A percentile compares a stretch with the other conserved stretches of the same genome.
phyloP scores from a whole-genome alignment of 768 basidiomycete species.

The Suillus luteus region DNA sequence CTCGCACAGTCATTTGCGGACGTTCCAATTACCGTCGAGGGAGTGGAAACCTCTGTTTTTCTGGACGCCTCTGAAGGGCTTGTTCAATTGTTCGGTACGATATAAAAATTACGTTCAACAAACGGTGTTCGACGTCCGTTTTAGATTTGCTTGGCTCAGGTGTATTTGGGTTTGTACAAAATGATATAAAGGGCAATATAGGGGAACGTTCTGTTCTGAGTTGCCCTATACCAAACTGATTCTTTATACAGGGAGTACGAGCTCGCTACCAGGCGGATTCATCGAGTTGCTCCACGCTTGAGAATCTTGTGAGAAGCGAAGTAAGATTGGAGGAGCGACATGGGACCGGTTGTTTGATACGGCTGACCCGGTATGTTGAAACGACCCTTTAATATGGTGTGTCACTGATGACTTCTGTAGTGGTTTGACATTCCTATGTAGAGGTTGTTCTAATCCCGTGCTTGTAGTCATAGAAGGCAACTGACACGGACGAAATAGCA shows the following conservation, averaged over 20 bases:
- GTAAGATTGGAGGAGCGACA: conserved; percentile 42
- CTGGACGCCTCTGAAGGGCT: conserved; percentile 89
- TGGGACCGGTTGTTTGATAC: conserved; percentile 63
- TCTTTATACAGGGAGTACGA: conserved; percentile 60
- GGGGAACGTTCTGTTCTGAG: conserved; percentile 41
- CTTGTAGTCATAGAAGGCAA: not conserved
- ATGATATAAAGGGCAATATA: conserved; percentile 69
- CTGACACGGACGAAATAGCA: conserved; percentile 33
- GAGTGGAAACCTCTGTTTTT: conserved; percentile 81
- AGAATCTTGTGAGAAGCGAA: conserved; percentile 59
- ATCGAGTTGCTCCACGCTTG: conserved; percentile 54
- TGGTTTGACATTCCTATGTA: conserved; percentile 67
- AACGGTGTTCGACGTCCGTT: conserved; percentile 15
- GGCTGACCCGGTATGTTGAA: conserved; percentile 59
- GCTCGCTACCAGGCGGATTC: conserved; percentile 46
- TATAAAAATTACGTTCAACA: conserved; percentile 15
- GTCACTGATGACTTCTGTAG: conserved; percentile 35
- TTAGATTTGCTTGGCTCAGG: conserved; percentile 72
- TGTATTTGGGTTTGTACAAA: conserved; percentile 74
- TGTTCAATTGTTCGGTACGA: conserved; percentile 67
- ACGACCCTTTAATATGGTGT: conserved; percentile 18
- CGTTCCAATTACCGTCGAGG: conserved; percentile 71
- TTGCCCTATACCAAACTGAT: conserved; percentile 15
- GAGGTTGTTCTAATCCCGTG: conserved; percentile 17
- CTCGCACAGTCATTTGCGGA: conserved; percentile 77